Evolutionary conservation across 805 yeast species (phyloP).

Genomic region (Starmerella stigmatis): DNA sequence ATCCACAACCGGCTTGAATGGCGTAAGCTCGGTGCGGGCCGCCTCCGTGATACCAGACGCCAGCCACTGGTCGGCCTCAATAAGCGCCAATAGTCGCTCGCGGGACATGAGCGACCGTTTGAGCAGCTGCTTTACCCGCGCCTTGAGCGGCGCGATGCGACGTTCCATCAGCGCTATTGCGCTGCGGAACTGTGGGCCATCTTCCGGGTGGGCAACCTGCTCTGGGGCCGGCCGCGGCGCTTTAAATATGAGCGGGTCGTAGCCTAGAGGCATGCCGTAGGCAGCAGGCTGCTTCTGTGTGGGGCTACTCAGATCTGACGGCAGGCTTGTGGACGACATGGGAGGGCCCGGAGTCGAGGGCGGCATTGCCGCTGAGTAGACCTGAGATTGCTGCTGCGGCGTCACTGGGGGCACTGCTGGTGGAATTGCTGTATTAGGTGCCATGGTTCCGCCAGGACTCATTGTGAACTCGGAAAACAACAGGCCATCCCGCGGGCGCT

Average conservation of each 20-base stretch:
- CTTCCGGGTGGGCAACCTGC: constrained; percentile 33
- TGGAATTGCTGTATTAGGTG: neutral
- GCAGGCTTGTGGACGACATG: constrained; percentile 22
- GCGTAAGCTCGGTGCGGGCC: constrained; percentile 28
- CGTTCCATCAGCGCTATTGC: constrained; percentile 34
- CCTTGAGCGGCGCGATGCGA: constrained; percentile 29
- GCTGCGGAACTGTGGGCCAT: constrained; percentile 38
- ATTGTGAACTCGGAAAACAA: constrained; percentile 3
- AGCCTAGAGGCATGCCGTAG: constrained; percentile 16
- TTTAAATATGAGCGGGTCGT: neutral
- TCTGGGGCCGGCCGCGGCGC: constrained; percentile 27
- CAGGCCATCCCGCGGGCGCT: constrained; percentile 9
- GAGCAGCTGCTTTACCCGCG: constrained; percentile 31
- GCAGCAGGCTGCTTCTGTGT: constrained; percentile 5
- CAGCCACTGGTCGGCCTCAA: constrained; percentile 31
- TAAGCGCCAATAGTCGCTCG: constrained; percentile 29
- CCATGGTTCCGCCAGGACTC: constrained; percentile 7
- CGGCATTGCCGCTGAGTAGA: neutral
- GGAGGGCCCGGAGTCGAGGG: neutral
- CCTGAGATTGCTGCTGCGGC: neutral
- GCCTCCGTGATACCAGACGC: constrained; percentile 29
- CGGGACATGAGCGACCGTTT: constrained; percentile 30
- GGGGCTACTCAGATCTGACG: constrained; percentile 25
- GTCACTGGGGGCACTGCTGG: neutral
- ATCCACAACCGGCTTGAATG: constrained; percentile 29